phyloP scores from a whole-genome alignment of 805 yeast genomes.

The Yarrowia sp. region DNA sequence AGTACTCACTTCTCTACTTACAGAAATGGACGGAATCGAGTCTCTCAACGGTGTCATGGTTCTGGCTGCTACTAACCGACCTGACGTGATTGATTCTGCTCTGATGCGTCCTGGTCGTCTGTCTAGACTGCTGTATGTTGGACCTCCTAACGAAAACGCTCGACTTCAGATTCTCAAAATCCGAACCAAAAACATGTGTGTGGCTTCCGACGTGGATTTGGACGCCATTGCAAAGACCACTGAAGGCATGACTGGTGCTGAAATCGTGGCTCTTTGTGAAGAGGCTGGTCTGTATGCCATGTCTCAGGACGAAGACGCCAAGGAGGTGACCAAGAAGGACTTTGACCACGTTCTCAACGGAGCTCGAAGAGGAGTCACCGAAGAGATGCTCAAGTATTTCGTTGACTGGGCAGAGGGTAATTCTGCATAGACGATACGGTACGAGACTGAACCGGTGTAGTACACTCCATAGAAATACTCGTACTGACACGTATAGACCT shows the following conservation, averaged over 20 bases:
- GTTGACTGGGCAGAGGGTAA: constrained; percentile 39
- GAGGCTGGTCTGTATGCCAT: constrained; percentile 96
- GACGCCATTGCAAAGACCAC: constrained; percentile 57
- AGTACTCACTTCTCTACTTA: constrained; percentile 83
- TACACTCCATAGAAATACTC: too few relatives aligned
- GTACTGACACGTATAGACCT: too few relatives aligned
- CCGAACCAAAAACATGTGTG: constrained; percentile 60
- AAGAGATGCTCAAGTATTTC: constrained; percentile 79
- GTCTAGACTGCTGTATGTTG: constrained; percentile 88
- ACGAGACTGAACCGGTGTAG: too few relatives aligned
- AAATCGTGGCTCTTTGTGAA: constrained; percentile 84
- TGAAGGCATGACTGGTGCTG: constrained; percentile 96
- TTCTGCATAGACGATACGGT: too few relatives aligned
- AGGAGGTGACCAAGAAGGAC: constrained; percentile 36
- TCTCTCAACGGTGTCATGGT: constrained; percentile 89
- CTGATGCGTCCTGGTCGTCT: constrained; percentile 91
- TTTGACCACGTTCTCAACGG: constrained; percentile 67
- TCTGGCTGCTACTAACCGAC: constrained; percentile 95
- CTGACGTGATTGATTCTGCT: constrained; percentile 90
- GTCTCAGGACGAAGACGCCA: constrained; percentile 60
- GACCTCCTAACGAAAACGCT: constrained; percentile 84
- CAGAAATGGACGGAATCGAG: constrained; percentile 97
- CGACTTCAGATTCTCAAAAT: constrained; percentile 73
- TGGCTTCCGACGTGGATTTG: constrained; percentile 50
- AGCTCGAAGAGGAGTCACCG: constrained; percentile 74